Base-by-base conservation (phyloP, 1,139 yeast species). In the Hanseniaspora sp. region DNA sequence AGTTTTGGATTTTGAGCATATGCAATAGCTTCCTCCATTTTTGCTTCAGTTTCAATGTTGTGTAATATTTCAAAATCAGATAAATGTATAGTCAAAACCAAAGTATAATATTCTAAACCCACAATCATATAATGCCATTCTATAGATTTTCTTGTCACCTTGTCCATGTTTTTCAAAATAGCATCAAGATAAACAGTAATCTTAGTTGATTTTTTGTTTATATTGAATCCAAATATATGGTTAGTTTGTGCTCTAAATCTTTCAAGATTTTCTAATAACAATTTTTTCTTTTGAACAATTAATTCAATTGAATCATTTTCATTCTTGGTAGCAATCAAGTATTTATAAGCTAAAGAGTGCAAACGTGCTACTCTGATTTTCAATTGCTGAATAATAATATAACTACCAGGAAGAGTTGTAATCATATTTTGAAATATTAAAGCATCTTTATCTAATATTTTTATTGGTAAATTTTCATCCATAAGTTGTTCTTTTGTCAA, bases 331-430 rank as follows among this genome's bases (percentile, higher is more conserved):
- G 56, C 48, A 23, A 40, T 34, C 12, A 53, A 29, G n/a, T 48
- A 48, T 44, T 48, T 48, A 35, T 53, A 53, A 5, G 46, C 49
- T 5, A 53, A 15, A n/a, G 56, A 43, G 3, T 48, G 48, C 15
- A 53, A 11, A 18, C 40, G 13, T 13, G 42, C 35, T 29, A 53
- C 37, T 44, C 42, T 53, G 6, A 53, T n/a, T 17, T 39, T 48
- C 37, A 53, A 30, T 11, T 53, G 42, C 12, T 43, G 48, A 5
- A 48, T 28, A 1, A 53, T 53, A 23, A 53, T 33, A 28, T 48
- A 35, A 12, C 40, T 28, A 0, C 56, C 56, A 11, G 41, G 7
- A 7, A 37, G 23, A 17, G 41, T 31, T 7, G 30, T 17, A 2
- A 48, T 34, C 37, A 48, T 1, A 12, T n/a, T 9, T 11, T 39